Conservation (phyloP, 768 basidiomycete species). For the Leccinum subgranulosum region DNA sequence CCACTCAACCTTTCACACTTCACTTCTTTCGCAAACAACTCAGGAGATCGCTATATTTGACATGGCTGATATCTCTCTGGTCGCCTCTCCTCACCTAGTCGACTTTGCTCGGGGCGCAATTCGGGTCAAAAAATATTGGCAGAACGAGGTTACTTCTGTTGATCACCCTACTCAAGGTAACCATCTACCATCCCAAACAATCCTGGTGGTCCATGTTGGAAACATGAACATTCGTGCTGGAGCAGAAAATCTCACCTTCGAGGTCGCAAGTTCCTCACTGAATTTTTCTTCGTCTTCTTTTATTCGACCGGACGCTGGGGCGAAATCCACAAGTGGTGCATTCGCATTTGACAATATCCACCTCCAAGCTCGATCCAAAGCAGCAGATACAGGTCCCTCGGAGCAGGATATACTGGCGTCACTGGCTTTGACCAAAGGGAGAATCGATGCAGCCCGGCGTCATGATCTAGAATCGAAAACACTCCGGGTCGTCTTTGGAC, state of each 20-base stretch:
- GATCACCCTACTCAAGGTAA: not conserved
- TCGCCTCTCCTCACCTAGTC: constrained; percentile 57
- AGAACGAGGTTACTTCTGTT: not conserved
- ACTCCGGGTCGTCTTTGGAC: constrained; percentile 42
- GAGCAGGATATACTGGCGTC: constrained; percentile 63
- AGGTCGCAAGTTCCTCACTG: constrained; percentile 43
- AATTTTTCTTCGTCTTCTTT: constrained; percentile 23
- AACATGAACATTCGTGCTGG: constrained; percentile 56
- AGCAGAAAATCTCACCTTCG: constrained; percentile 68
- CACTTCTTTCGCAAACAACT: constrained; percentile 10
- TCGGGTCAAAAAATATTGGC: constrained; percentile 44
- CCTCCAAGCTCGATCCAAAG: constrained; percentile 54
- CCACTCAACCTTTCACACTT: constrained; percentile 12
- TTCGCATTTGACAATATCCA: constrained; percentile 50
- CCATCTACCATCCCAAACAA: constrained; percentile 22
- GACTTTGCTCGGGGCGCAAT: constrained; percentile 54
- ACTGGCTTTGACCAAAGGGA: constrained; percentile 46
- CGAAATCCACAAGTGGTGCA: constrained; percentile 46
- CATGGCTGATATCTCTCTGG: constrained; percentile 40
- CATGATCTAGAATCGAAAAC: constrained; percentile 41
- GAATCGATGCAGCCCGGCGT: constrained; percentile 43
- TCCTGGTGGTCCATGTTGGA: constrained; percentile 42
- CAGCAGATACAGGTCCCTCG: constrained; percentile 35
- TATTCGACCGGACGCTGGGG: constrained; percentile 11
- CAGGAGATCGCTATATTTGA: constrained; percentile 32